A percentile compares a stretch with the other conserved stretches of the same genome.
Evolutionary conservation across 2,329 filamentous ascomycete genomes (phyloP).

Genomic region (Sclerotinia trifoliorum): DNA sequence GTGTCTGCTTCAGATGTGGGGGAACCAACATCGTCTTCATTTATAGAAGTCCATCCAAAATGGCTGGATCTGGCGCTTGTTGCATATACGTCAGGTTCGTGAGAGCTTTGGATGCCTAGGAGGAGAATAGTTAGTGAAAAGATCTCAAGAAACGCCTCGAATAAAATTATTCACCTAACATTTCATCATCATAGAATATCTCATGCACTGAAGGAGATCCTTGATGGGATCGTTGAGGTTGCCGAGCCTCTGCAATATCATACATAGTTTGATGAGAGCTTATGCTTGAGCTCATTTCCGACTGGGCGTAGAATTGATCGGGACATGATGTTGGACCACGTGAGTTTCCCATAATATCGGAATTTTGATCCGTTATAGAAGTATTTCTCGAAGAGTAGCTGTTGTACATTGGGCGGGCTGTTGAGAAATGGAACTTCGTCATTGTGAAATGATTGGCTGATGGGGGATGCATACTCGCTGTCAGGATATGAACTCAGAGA

Average conservation of each 20-base stretch:
- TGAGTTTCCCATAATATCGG: constrained; percentile 55
- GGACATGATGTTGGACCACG: constrained; percentile 59
- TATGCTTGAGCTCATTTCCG: constrained; percentile 60
- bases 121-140: constrained; percentile 26
- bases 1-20: constrained; percentile 34
- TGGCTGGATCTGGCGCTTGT: constrained; percentile 38
- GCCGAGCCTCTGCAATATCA: constrained; percentile 43
- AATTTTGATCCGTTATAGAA: constrained; percentile 53
- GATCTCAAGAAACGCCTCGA: constrained; percentile 2
- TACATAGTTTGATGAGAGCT: constrained; percentile 59
- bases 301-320: constrained; percentile 59
- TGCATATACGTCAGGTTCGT: constrained; percentile 37
- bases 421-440: constrained; percentile 58
- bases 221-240: constrained; percentile 36
- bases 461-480: constrained; percentile 54
- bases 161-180: constrained; percentile 41
- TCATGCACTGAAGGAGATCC: constrained; percentile 35
- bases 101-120: constrained; percentile 28
- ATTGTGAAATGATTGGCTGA: constrained; percentile 53
- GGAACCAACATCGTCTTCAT: constrained; percentile 39
- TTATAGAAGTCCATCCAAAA: constrained; percentile 39
- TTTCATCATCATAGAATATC: constrained; percentile 42
- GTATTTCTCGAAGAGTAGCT: constrained; percentile 49
- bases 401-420: constrained; percentile 58
- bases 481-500: constrained; percentile 54